These are phyloP conservation scores for Triglochin maritima DNA, from an alignment of 106 monocot species.

Conservation along the genomic window DNA sequence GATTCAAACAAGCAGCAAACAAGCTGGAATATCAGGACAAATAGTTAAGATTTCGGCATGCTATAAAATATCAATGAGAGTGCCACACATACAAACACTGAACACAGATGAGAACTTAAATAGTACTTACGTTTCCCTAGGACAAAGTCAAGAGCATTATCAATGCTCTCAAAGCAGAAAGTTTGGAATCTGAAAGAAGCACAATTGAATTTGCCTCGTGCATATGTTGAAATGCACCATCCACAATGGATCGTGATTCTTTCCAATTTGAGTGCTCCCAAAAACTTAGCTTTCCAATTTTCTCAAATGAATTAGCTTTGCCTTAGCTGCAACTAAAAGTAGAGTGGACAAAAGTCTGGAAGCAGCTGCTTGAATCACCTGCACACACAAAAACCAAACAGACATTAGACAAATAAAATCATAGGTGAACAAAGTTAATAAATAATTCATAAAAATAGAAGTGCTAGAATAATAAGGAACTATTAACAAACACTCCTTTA, in stretches of 20 bases:
- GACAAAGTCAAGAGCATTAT: conserved; percentile 30
- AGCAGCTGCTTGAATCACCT: conserved; percentile 59
- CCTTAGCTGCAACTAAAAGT: conserved; percentile 32
- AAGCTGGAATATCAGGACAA: too few species aligned
- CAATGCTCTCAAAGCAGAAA: conserved; percentile 45
- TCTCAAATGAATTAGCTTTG: conserved; percentile 33
- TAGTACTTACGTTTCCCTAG: conserved; percentile 39
- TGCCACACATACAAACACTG: too few species aligned
- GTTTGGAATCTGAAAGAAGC: conserved; percentile 36
- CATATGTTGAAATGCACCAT: conserved; percentile 48
- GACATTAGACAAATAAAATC: too few species aligned
- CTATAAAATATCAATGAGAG: too few species aligned
- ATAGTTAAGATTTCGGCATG: too few species aligned
- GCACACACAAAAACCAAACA: conserved; percentile 1
- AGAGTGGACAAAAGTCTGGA: conserved; percentile 41
- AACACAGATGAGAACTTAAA: too few species aligned
- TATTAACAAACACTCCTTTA: too few species aligned
- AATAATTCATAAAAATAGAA: too few species aligned
- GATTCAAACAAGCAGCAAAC: too few species aligned
- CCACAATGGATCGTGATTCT: conserved; percentile 42
- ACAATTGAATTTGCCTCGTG: conserved; percentile 47
- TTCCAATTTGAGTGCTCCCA: conserved; percentile 65
- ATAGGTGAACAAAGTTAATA: too few species aligned
- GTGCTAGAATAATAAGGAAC: too few species aligned
- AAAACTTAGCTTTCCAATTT: conserved; percentile 40